A percentile compares a stretch with the other conserved stretches of the same genome.
phyloP scores from a whole-genome alignment of 768 basidiomycete species.

The Rhodosporidiobolus sp. region DNA sequence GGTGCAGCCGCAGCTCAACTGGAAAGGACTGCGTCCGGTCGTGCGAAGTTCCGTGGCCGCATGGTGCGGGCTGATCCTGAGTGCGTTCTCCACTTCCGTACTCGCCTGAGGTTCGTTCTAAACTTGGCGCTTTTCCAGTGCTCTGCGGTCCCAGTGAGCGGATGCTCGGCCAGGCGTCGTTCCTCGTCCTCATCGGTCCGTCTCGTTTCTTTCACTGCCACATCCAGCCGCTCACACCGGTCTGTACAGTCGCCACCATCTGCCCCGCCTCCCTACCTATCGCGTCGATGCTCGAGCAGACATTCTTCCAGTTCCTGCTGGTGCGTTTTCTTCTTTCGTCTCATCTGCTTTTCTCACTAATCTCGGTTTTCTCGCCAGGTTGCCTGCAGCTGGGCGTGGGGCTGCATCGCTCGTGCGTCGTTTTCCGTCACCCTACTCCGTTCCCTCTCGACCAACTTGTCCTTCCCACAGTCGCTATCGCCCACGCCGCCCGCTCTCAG shows the following conservation, averaged over 20 bases:
- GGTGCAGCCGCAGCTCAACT: constrained; percentile 30
- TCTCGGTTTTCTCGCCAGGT: constrained; percentile 28
- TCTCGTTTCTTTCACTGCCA: neutral
- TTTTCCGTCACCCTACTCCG: neutral
- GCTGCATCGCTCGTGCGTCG: constrained; percentile 16
- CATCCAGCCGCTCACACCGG: too few relatives aligned
- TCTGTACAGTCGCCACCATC: constrained; percentile 30
- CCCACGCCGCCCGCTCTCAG: constrained; percentile 18
- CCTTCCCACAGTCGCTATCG: constrained; percentile 19
- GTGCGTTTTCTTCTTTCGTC: neutral
- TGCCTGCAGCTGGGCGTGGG: constrained; percentile 22
- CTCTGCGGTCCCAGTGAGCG: constrained; percentile 7
- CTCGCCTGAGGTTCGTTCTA: too few relatives aligned
- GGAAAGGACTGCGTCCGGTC: constrained; percentile 37
- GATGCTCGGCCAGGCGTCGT: constrained; percentile 30
- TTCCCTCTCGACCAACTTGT: neutral
- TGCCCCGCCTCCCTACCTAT: constrained; percentile 15
- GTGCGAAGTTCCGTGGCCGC: constrained; percentile 24
- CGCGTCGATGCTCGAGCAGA: constrained; percentile 27
- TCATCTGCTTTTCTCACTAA: neutral
- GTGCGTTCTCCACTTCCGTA: neutral
- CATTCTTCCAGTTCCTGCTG: constrained; percentile 34
- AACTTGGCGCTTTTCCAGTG: neutral
- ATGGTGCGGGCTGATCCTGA: constrained; percentile 36
- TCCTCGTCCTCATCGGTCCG: constrained; percentile 35